Evolutionary conservation across 2,329 filamentous ascomycete genomes (phyloP).

Genomic region (Eutypa lata): DNA sequence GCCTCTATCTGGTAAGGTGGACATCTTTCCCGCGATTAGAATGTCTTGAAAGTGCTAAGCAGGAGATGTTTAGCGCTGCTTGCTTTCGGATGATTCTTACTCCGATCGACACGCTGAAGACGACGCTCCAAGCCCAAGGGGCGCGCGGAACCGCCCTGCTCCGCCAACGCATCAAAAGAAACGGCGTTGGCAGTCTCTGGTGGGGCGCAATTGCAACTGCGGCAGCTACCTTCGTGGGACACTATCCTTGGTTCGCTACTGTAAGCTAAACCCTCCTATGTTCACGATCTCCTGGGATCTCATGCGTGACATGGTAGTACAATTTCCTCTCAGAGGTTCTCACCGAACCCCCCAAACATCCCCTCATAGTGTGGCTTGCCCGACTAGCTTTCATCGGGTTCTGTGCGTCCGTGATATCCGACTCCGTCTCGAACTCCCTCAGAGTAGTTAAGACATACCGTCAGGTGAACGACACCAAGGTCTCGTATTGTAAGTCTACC

Average conservation of each 20-base stretch:
- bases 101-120: conserved; percentile 48
- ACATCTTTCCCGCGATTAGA: neutral
- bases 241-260: conserved; percentile 50
- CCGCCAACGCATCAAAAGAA: conserved; percentile 39
- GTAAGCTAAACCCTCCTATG: conserved; percentile 21
- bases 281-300: no score
- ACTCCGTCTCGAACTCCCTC: conserved; percentile 45
- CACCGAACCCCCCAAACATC: conserved; percentile 36
- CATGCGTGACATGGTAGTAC: conserved; percentile 29
- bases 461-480: conserved; percentile 45
- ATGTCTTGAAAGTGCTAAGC: neutral
- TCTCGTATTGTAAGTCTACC: conserved; percentile 39
- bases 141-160: conserved; percentile 39
- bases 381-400: conserved; percentile 43
- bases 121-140: conserved; percentile 46
- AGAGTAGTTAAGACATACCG: conserved; percentile 48
- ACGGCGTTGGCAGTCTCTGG: conserved; percentile 45
- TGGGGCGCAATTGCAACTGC: conserved; percentile 48
- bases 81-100: conserved; percentile 46
- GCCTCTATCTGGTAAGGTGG: conserved; percentile 39
- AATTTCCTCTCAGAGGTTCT: conserved; percentile 39
- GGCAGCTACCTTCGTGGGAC: conserved; percentile 45
- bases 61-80: conserved; percentile 32
- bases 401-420: conserved; percentile 42
- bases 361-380: conserved; percentile 38